A percentile compares a stretch with the other conserved stretches of the same genome.
Conservation (phyloP, 192 early-diverging fungal species). For the Chytriomyces sp. region DNA sequence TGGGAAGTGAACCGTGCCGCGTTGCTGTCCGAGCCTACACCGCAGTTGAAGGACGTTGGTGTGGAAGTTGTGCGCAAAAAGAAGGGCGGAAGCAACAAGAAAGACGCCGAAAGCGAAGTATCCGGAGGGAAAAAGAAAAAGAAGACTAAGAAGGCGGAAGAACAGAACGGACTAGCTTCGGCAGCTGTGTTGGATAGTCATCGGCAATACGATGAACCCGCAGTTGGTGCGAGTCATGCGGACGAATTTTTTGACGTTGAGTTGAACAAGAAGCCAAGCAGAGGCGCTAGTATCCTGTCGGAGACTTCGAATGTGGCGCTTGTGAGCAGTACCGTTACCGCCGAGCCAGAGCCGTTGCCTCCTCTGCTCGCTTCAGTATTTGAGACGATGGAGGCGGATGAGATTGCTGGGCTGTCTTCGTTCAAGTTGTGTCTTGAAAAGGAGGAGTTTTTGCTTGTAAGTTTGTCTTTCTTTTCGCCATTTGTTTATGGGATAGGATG, state of each 20-base stretch:
- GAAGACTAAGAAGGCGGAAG: constrained; percentile 2
- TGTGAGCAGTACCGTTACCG: neutral
- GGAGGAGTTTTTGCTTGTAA: constrained; percentile 31
- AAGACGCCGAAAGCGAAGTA: neutral
- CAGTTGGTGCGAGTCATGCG: constrained; percentile 2
- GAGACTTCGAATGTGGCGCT: constrained; percentile 22
- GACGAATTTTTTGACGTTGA: neutral
- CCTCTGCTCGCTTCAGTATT: neutral
- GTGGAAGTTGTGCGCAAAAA: constrained; percentile 21
- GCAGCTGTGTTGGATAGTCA: neutral
- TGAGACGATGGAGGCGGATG: constrained; percentile 19
- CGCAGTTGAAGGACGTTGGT: constrained; percentile 9
- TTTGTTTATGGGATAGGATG: neutral
- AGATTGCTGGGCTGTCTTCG: constrained; percentile 12
- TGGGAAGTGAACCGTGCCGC: constrained; percentile 33
- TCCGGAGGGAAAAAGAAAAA: constrained; percentile 23
- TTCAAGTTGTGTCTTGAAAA: constrained; percentile 22
- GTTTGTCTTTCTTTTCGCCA: neutral
- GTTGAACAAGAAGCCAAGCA: neutral
- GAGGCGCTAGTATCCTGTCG: neutral
- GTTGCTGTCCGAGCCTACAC: constrained; percentile 21
- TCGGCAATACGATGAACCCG: neutral
- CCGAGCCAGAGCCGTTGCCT: neutral
- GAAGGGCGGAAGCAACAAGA: constrained; percentile 10
- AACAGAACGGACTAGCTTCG: neutral